Conservation (phyloP, 106 monocot genomes). For the Amphibolis antarctica region DNA sequence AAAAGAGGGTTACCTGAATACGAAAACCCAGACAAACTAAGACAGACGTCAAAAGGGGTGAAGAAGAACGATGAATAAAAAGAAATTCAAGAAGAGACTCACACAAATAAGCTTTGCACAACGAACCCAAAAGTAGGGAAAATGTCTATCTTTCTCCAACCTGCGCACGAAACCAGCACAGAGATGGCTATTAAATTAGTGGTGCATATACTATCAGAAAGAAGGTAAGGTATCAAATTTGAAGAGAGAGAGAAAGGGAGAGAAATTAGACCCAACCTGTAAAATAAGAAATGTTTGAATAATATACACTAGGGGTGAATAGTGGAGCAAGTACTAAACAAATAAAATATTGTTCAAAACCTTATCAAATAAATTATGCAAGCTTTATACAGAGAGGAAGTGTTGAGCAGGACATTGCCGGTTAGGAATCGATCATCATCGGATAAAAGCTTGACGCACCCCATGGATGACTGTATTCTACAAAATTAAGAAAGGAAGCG, state of each 20-base stretch:
- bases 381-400: too few species aligned
- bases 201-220: neutral
- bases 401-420: too few species aligned
- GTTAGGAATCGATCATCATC: too few species aligned
- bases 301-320: too few species aligned
- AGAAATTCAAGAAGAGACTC: neutral
- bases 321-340: too few species aligned
- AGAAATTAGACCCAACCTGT: too few species aligned
- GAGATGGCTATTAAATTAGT: too few species aligned
- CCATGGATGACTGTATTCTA: neutral
- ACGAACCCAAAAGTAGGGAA: conserved; percentile 27
- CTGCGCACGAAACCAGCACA: conserved; percentile 1
- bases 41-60: neutral
- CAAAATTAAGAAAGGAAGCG: neutral
- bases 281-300: too few species aligned
- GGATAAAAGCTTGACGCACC: neutral
- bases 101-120: conserved; percentile 18
- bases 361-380: too few species aligned
- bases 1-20: conserved; percentile 17
- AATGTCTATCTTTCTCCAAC: conserved; percentile 23
- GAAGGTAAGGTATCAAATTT: neutral
- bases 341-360: too few species aligned
- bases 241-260: too few species aligned
- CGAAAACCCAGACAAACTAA: neutral
- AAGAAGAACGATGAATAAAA: neutral